Evolutionary conservation across 495 filamentous ascomycete species (phyloP), one percentile per base, ranked within the genome.

Genomic region (Hypoxylon trugodes): DNA sequence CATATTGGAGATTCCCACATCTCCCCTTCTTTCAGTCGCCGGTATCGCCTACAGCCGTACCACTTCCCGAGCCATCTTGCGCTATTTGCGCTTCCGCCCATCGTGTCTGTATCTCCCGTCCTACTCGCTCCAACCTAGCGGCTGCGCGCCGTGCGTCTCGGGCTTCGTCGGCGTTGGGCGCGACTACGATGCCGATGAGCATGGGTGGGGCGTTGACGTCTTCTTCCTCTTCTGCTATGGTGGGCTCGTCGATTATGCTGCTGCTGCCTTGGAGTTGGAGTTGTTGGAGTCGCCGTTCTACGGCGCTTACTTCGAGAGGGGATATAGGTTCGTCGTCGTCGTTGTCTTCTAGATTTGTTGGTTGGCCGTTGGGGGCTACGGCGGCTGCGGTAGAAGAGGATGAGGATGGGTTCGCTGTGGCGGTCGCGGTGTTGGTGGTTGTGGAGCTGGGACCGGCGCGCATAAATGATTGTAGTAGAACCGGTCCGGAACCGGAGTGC

Each of bases 391-490:
- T 21, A 47, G 47, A 49, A n/a, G 49, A 41, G 42, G 22, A 15
- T 3, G 36, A 16, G 21, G 18, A 36, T 1, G 32, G 32, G 50
- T 35, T 50, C 22, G 59, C 8, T 19, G 26, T 19, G 33, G 15
- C 2, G 35, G 47, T 30, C 16, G 35, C 43, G 21, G 42, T 37
- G 53, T 4, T 22, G 32, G 49, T 10, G 18, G 37, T 21, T 7
- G 30, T 18, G 9, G 49, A 36, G 45, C 18, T 33, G 19, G 64
- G 32, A 25, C 47, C 30, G 46, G 62, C 59, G 65, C 69, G 69
- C 1, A 77, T 60, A 58, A 70, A 75, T 7, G 71, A 73, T 18
- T 71, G 71, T 0, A 79, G 65, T 5, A 80, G 53, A 0, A 80
- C 50, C 18, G 78, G 71, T 0, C 76, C 77, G 22, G 47, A 26